phyloP scores from a whole-genome alignment of 177 flowering plant species.

The Vitis hybrid region DNA sequence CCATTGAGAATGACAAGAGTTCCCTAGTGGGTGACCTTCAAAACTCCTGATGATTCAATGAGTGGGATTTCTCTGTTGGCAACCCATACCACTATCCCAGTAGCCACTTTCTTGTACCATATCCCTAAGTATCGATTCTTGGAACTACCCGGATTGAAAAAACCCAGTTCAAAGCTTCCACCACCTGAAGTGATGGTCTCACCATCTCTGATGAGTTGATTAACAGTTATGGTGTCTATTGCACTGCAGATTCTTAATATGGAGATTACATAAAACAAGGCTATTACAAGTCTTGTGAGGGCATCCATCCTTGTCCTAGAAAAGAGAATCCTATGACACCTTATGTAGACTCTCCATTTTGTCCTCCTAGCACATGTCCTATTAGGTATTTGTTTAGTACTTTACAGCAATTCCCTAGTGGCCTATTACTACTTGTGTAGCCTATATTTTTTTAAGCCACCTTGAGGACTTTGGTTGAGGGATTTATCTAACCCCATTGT shows the following conservation, averaged over 20 bases:
- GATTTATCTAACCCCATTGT: too few relatives aligned
- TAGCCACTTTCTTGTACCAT: slow-evolving; percentile 20
- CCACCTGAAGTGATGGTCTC: slow-evolving; percentile 26
- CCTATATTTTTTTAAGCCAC: too few relatives aligned
- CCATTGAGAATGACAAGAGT: slow-evolving; percentile 7
- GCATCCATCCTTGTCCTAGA: too few relatives aligned
- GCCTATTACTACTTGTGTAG: too few relatives aligned
- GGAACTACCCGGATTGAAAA: slow-evolving; percentile 22
- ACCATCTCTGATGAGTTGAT: slow-evolving; percentile 2
- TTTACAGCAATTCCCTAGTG: too few relatives aligned
- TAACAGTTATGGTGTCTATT: not conserved
- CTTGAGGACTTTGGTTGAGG: too few relatives aligned
- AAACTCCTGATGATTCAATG: slow-evolving; percentile 4
- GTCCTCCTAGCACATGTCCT: too few relatives aligned
- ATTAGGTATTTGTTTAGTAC: too few relatives aligned
- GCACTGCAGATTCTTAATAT: not conserved
- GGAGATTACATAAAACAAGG: not conserved
- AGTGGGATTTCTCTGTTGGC: slow-evolving; percentile 19
- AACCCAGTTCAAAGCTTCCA: slow-evolving; percentile 27
- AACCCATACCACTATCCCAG: slow-evolving; percentile 15
- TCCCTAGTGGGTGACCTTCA: slow-evolving; percentile 5
- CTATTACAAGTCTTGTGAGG: too few relatives aligned
- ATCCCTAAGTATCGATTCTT: slow-evolving; percentile 25
- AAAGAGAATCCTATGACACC: too few relatives aligned
- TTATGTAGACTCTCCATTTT: too few relatives aligned